Conservation (phyloP, 1,284 basidiomycete species). For the Abortiporus biennis region DNA sequence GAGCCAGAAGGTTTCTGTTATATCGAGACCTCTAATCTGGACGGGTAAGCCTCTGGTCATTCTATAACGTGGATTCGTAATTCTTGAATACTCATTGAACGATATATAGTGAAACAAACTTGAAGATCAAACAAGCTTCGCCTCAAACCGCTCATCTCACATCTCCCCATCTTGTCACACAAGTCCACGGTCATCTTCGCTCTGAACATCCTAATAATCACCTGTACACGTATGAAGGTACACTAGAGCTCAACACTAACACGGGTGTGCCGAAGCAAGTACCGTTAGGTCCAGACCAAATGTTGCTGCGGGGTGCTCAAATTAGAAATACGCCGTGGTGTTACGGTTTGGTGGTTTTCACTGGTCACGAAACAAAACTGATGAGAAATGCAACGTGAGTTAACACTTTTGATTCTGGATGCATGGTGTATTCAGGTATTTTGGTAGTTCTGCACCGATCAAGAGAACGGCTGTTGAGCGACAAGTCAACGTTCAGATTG, state of each 20-base stretch:
- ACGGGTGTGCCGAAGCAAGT: conserved; percentile 70
- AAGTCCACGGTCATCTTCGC: conserved; percentile 78
- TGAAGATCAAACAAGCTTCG: conserved; percentile 97
- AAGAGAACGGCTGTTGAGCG: conserved; percentile 95
- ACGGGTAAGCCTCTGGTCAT: conserved; percentile 63
- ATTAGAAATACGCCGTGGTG: conserved; percentile 96
- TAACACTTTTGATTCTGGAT: neutral
- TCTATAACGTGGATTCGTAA: neutral
- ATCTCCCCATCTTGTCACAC: conserved; percentile 68
- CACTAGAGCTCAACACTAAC: conserved; percentile 60
- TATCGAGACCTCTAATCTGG: conserved; percentile 96
- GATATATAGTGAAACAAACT: conserved; percentile 93
- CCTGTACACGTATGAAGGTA: conserved; percentile 92
- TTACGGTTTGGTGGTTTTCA: conserved; percentile 92
- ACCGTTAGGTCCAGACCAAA: conserved; percentile 92
- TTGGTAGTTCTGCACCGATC: conserved; percentile 80
- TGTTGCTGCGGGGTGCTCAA: conserved; percentile 92
- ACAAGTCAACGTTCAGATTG: conserved; percentile 95
- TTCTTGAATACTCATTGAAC: neutral
- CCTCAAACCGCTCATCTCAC: conserved; percentile 77
- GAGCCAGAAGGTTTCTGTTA: conserved; percentile 98
- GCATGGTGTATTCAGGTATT: neutral
- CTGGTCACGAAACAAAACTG: conserved; percentile 97
- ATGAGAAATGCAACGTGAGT: conserved; percentile 94
- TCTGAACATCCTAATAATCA: conserved; percentile 98